Evolutionary conservation across 2,329 filamentous ascomycete species (phyloP).

Genomic region (Paracorniculantispora psalliotae): DNA sequence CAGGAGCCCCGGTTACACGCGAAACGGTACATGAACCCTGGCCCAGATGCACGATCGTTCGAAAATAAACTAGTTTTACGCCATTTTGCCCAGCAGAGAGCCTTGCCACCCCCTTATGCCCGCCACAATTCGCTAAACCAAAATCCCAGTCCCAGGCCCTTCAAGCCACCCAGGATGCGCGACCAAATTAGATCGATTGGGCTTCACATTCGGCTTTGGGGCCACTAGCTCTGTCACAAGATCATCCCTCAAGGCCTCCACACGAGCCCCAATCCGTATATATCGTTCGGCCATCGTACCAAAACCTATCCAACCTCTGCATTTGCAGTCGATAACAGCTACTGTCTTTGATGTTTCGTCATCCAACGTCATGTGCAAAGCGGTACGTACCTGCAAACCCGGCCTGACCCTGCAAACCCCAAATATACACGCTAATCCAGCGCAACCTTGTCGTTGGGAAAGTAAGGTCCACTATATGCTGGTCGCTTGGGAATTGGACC

Average conservation of each 20-base stretch:
- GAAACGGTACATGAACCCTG: too few relatives aligned
- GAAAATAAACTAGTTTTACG: too few relatives aligned
- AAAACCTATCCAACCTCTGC: neutral
- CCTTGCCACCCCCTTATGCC: conserved; percentile 7
- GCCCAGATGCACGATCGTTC: too few relatives aligned
- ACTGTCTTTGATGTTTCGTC: neutral
- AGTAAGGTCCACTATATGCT: neutral
- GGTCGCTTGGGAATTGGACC: neutral
- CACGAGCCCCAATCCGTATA: neutral
- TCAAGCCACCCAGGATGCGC: neutral
- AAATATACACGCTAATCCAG: neutral
- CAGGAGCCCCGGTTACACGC: neutral
- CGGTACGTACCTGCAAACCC: too few relatives aligned
- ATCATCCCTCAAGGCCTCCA: neutral
- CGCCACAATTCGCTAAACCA: conserved; percentile 7
- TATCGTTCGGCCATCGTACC: too few relatives aligned
- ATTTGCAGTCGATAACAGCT: neutral
- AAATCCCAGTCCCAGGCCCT: neutral
- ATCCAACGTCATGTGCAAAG: neutral
- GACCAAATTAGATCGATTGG: neutral
- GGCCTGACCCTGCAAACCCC: neutral
- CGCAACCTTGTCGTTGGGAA: neutral
- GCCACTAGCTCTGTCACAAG: neutral
- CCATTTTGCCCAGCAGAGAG: too few relatives aligned
- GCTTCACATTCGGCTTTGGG: neutral